phyloP scores from a whole-genome alignment of 371 early-diverging fungal species.

The Circinella minor region DNA sequence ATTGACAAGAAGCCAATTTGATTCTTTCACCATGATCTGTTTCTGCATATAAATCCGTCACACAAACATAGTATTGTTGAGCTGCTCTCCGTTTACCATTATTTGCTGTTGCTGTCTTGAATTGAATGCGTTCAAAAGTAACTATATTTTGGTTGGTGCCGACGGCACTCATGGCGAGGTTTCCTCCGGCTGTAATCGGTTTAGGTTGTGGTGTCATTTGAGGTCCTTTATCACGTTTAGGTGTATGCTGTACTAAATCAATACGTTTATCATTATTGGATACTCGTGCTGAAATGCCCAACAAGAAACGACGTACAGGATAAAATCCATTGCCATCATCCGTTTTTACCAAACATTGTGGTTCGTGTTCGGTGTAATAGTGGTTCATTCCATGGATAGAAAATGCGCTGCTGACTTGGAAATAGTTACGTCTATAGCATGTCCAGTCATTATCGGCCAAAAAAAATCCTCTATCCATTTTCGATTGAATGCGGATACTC shows the following conservation, averaged over 20 bases:
- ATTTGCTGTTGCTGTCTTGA: constrained; percentile 89
- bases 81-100: constrained; percentile 81
- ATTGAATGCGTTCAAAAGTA: constrained; percentile 87
- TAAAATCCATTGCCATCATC: constrained; percentile 27
- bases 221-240: constrained; percentile 88
- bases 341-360: constrained; percentile 54
- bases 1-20: constrained; percentile 66
- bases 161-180: constrained; percentile 38
- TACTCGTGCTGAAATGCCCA: constrained; percentile 67
- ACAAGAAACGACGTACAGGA: constrained; percentile 50
- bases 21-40: constrained; percentile 48
- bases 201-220: constrained; percentile 66
- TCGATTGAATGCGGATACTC: constrained; percentile 41
- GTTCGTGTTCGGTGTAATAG: constrained; percentile 37
- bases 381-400: constrained; percentile 48
- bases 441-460: constrained; percentile 81
- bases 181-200: constrained; percentile 54
- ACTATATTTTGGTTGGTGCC: constrained; percentile 48
- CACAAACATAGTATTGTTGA: constrained; percentile 80
- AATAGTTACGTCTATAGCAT: constrained; percentile 90
- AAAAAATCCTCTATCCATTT: constrained; percentile 78
- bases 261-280: constrained; percentile 62
- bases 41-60: constrained; percentile 65
- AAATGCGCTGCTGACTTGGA: constrained; percentile 78
- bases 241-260: constrained; percentile 85